phyloP scores from a whole-genome alignment of 75 land plant genomes.

The Cryptomeria japonica region DNA sequence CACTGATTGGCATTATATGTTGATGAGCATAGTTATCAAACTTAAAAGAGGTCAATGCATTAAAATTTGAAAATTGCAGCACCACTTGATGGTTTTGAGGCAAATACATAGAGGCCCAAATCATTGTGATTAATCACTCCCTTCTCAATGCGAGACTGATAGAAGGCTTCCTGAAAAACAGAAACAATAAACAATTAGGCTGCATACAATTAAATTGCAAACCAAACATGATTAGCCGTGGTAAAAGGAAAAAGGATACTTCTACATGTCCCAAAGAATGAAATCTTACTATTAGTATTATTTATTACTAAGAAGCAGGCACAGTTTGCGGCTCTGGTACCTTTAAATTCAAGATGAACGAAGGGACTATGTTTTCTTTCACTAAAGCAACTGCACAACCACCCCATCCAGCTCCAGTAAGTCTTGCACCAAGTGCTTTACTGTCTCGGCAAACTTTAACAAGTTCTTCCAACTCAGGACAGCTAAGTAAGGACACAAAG shows the following conservation, averaged over 20 bases:
- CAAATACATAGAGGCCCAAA: constrained; percentile 86
- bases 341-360: constrained; percentile 88
- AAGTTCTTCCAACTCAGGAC: constrained; percentile 94
- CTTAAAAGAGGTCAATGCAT: neutral
- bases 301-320: neutral
- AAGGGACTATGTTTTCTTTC: constrained; percentile 72
- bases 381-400: constrained; percentile 94
- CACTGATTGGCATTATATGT: neutral
- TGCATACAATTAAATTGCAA: neutral
- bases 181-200: neutral
- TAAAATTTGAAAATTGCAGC: constrained; percentile 85
- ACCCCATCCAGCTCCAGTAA: constrained; percentile 99
- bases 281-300: neutral
- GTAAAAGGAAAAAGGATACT: neutral
- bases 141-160: constrained; percentile 70
- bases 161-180: constrained; percentile 73
- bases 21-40: neutral
- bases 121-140: constrained; percentile 68
- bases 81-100: constrained; percentile 98
- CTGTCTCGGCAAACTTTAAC: constrained; percentile 68
- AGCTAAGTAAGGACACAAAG: constrained; percentile 43
- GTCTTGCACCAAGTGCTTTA: constrained; percentile 93
- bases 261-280: neutral
- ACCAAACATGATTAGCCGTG: neutral
- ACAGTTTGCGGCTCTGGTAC: constrained; percentile 18